Evolutionary conservation across 257 asterid genomes (phyloP).

Genomic region (Ballota nigra): DNA sequence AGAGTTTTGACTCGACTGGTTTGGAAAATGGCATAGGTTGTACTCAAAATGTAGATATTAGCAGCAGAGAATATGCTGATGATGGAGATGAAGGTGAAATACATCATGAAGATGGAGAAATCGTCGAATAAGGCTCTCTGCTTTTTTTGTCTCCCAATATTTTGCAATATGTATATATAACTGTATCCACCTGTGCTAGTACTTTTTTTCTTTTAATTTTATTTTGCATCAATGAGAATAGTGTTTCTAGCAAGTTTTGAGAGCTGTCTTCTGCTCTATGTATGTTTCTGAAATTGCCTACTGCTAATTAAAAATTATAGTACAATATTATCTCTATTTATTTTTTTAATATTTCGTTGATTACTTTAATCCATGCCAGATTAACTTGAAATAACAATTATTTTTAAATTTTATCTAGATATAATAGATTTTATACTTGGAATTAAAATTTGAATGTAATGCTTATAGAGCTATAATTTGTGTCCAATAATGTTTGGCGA

Average conservation of each 20-base stretch:
- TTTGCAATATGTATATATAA: conserved; percentile 14
- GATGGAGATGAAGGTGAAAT: conserved; percentile 19
- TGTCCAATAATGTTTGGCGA: no score
- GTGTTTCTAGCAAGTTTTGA: not conserved
- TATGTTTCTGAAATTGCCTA: not conserved
- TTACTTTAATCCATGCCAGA: no score
- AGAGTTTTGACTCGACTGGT: not conserved
- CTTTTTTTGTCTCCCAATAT: not conserved
- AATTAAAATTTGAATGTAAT: no score
- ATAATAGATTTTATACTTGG: no score
- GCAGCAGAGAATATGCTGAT: not conserved
- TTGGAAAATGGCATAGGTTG: not conserved
- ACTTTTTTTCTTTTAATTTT: not conserved
- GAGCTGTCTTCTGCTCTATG: not conserved
- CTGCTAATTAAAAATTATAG: no score
- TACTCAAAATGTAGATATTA: not conserved
- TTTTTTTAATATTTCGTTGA: no score
- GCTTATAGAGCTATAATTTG: no score
- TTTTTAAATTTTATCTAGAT: no score
- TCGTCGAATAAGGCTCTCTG: not conserved
- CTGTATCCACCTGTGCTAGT: not conserved
- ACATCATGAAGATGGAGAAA: conserved; percentile 17
- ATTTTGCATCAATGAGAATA: not conserved
- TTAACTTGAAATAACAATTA: no score
- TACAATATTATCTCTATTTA: no score